phyloP scores from a whole-genome alignment of 2,329 filamentous ascomycete species.

The Bretziella fagacearum region DNA sequence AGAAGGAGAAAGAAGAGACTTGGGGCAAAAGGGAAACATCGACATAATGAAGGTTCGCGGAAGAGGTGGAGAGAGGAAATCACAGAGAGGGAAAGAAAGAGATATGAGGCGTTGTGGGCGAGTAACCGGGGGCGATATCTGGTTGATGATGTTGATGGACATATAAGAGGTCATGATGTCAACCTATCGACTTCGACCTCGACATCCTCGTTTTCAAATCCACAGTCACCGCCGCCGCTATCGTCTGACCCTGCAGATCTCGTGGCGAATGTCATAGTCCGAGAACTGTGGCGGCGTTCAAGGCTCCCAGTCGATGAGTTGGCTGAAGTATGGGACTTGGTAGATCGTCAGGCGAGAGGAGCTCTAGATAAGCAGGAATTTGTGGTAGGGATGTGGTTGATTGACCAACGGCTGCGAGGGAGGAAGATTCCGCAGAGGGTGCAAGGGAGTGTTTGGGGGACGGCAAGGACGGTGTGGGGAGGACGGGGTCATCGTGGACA shows the following conservation, averaged over 20 bases:
- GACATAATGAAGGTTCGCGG: conserved; percentile 59
- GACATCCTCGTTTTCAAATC: not conserved
- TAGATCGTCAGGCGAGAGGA: conserved; percentile 40
- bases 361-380: conserved; percentile 53
- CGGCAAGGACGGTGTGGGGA: conserved; percentile 34
- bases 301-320: conserved; percentile 51
- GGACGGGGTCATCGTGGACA: not conserved
- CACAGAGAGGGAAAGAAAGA: conserved; percentile 53
- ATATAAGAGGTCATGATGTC: too few relatives aligned
- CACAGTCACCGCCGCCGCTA: not conserved
- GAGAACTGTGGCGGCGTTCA: conserved; percentile 60
- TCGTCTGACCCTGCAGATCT: conserved; percentile 26
- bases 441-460: conserved; percentile 59
- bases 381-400: conserved; percentile 67
- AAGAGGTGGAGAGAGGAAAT: conserved; percentile 63
- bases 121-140: conserved; percentile 52
- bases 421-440: conserved; percentile 59
- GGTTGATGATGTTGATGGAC: conserved; percentile 15
- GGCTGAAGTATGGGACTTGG: conserved; percentile 60
- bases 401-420: conserved; percentile 66
- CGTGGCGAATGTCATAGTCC: conserved; percentile 50
- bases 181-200: conserved; percentile 5
- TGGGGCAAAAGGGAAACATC: conserved; percentile 36
- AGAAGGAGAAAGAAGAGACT: conserved; percentile 30
- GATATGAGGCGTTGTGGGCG: conserved; percentile 74